These are phyloP conservation scores for Thamnidium elegans DNA, from an alignment of 192 early-diverging fungal species.

Conservation along the genomic window DNA sequence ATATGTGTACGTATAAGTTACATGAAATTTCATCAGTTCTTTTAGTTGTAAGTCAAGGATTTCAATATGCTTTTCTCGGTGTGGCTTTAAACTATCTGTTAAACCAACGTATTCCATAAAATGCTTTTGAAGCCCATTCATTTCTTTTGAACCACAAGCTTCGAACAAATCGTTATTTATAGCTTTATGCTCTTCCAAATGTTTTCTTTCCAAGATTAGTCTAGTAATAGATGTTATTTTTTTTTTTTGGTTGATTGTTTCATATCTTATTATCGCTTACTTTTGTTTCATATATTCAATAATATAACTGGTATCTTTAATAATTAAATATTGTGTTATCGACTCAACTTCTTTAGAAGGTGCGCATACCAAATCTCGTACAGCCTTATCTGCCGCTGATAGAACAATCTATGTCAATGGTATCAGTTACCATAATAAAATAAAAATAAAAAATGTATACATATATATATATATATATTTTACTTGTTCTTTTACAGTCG, in stretches of 20 bases:
- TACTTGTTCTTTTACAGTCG: too few species aligned
- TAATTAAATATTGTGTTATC: not conserved
- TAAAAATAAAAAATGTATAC: too few species aligned
- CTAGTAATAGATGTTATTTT: not conserved
- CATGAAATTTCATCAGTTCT: slow-evolving; percentile 12
- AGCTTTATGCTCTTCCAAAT: not conserved
- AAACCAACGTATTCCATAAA: slow-evolving; percentile 14
- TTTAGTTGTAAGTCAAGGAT: slow-evolving; percentile 15
- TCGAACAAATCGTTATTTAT: not conserved
- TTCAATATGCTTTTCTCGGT: slow-evolving; percentile 14
- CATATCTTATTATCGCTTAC: not conserved
- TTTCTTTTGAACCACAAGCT: not conserved
- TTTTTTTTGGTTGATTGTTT: not conserved
- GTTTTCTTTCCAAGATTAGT: not conserved
- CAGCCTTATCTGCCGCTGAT: not conserved
- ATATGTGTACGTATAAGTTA: not conserved
- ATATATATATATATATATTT: too few species aligned
- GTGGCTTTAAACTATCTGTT: not conserved
- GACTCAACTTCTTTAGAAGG: not conserved
- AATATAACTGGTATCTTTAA: slow-evolving; percentile 1
- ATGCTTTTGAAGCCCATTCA: not conserved
- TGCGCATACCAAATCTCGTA: not conserved
- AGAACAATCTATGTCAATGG: not conserved
- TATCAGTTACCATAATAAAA: too few species aligned
- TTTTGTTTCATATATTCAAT: slow-evolving; percentile 12